Evolutionary conservation across 2,329 filamentous ascomycete genomes (phyloP).

Genomic region (Dactylellina leptospora): DNA sequence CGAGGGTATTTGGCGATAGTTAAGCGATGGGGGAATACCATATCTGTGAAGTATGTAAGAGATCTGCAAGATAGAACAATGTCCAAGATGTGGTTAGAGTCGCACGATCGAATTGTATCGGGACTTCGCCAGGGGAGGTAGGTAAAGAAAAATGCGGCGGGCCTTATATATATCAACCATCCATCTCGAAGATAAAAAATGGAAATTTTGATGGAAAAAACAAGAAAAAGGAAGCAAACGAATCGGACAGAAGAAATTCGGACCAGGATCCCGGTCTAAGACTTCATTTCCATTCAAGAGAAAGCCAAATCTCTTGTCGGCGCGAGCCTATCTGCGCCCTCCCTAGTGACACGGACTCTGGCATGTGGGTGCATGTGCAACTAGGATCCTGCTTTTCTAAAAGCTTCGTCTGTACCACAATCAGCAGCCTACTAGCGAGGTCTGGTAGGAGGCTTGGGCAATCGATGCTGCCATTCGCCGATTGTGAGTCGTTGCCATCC

Average conservation of each 20-base stretch:
- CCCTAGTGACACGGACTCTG: conserved; percentile 27
- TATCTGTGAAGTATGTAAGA: conserved; percentile 17
- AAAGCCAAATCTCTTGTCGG: conserved; percentile 35
- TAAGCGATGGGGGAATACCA: neutral
- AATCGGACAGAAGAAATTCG: conserved; percentile 20
- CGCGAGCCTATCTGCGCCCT: conserved; percentile 46
- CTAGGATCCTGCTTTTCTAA: conserved; percentile 35
- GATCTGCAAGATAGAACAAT: conserved; percentile 2
- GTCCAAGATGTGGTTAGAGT: conserved; percentile 8
- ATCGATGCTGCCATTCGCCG: conserved; percentile 42
- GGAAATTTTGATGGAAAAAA: neutral
- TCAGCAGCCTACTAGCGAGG: conserved; percentile 23
- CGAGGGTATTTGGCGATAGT: neutral
- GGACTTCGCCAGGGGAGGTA: conserved; percentile 34
- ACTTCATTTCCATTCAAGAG: conserved; percentile 26
- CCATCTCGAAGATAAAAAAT: conserved; percentile 4
- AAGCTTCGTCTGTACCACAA: conserved; percentile 50
- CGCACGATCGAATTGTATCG: conserved; percentile 36
- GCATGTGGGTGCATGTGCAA: conserved; percentile 27
- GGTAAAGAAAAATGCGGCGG: conserved; percentile 36
- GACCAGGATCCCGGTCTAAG: conserved; percentile 25
- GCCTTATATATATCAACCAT: conserved; percentile 44
- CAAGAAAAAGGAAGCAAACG: conserved; percentile 18
- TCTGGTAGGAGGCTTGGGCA: conserved; percentile 23
- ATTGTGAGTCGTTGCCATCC: conserved; percentile 38